Base-by-base conservation (phyloP, 768 basidiomycete genomes). In the Boletus rubropictus region DNA sequence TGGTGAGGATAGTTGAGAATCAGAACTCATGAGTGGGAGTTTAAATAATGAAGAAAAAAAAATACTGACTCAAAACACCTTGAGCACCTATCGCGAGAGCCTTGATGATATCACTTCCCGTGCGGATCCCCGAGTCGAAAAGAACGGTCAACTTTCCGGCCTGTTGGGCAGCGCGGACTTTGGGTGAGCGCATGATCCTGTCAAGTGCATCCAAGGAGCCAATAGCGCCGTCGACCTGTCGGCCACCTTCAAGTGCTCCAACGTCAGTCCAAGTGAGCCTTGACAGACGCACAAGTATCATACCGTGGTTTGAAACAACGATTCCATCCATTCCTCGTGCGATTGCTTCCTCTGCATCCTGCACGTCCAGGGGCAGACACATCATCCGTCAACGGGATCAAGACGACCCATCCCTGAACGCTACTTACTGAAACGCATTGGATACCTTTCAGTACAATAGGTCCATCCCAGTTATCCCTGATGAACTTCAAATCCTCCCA, bases 71-170 rank as follows among this genome's bases (percentile, higher is more conserved):
- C 17, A 92, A 63, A 14, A 93, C 81, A 7, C 72, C 89, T 55
- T 93, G 84, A 7, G 92, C 91, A 34, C 92, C 90, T 0, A 94
- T 72, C 1, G 89, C 89, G 24, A 93, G 66, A 0, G 92, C 91
- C 64, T 89, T 88, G 65, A 90, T 73, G 38, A 92, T 78, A 52
- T 95, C 92, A 36, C 80, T 78, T 10, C 88, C 91, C 0, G 83
- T 86, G 36, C 91, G 79, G 49, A 93, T 83, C 7, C 91, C 89
- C 42, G 82, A 90, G 35, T 65, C 64, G 38, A 65, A 89, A 2
- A 94, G 68, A 11, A 93, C 66, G 1, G 86, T 83, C 38, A 90
- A 64, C 44, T 78, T 76, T 1, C 85, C 85, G 11, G 73, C 64
- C 3, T 58, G 57, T 59, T 88, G 86, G 0, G 86, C 84, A 0